These are phyloP conservation scores for Elymus sibiricus DNA, from an alignment of 176 grass and related monocot species.

Conservation along the genomic window DNA sequence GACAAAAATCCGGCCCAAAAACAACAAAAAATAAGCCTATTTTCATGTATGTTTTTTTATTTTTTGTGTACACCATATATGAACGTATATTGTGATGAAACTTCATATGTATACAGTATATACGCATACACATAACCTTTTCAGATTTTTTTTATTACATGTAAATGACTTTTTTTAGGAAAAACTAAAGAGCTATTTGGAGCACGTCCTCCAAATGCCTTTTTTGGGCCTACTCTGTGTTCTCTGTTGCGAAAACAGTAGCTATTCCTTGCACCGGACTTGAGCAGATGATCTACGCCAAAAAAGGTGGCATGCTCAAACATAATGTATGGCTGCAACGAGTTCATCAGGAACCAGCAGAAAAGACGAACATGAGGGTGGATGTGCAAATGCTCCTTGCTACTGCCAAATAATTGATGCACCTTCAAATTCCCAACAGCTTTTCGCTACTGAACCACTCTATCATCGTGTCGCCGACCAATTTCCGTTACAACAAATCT, in stretches of 20 bases:
- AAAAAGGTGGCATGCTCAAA: slow-evolving; percentile 2
- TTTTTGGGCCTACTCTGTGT: slow-evolving; percentile 17
- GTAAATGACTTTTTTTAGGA: no score
- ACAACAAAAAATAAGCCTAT: no score
- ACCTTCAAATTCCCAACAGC: background rate
- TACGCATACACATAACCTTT: no score
- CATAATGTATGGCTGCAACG: background rate
- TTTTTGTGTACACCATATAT: no score
- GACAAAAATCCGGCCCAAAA: no score
- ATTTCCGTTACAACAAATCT: background rate
- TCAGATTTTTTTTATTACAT: no score
- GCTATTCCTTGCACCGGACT: background rate
- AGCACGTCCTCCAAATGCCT: no score
- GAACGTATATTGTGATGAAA: no score
- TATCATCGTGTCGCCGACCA: background rate
- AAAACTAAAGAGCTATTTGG: no score
- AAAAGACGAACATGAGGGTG: slow-evolving; percentile 16
- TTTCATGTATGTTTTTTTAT: no score
- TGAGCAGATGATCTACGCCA: slow-evolving; percentile 1
- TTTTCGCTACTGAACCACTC: slow-evolving; percentile 5
- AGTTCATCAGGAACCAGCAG: slow-evolving; percentile 1
- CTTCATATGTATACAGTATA: no score
- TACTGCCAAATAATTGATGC: slow-evolving; percentile 22
- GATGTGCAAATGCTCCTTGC: background rate
- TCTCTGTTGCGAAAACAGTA: background rate